These are phyloP conservation scores for Clohesyomyces aquaticus DNA, from an alignment of 495 filamentous ascomycete genomes.

Conservation along the genomic window DNA sequence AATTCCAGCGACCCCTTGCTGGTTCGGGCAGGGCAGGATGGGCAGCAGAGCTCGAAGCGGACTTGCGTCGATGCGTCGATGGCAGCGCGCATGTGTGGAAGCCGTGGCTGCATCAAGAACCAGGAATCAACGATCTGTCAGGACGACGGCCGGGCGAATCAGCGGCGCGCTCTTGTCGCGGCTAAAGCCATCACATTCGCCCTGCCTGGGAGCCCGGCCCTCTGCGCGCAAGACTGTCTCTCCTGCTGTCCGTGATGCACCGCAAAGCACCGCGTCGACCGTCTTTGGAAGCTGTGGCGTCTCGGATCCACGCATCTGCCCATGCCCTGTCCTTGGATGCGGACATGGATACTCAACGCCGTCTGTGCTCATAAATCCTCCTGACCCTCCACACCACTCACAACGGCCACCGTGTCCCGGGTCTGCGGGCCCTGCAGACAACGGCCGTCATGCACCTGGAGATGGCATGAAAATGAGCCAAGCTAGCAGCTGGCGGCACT, in stretches of 20 bases:
- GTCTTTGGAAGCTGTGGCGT: background rate
- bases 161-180: conserved; percentile 13
- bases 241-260: conserved; percentile 8
- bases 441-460: conserved; percentile 30
- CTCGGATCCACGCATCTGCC: conserved; percentile 12
- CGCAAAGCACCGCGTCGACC: background rate
- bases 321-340: background rate
- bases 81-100: background rate
- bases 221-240: conserved; percentile 3
- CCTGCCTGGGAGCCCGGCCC: conserved; percentile 12
- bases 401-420: conserved; percentile 26
- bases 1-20: background rate
- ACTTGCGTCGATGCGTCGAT: background rate
- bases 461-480: background rate
- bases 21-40: conserved; percentile 5
- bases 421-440: conserved; percentile 31
- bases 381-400: conserved; percentile 19
- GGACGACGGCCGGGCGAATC: conserved; percentile 16
- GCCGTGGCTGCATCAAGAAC: conserved; percentile 22
- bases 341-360: conserved; percentile 13
- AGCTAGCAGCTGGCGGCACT: conserved; percentile 12
- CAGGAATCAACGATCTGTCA: conserved; percentile 31
- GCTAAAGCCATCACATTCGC: conserved; percentile 20
- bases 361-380: conserved; percentile 27
- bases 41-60: conserved; percentile 1